phyloP scores from a whole-genome alignment of 2,329 filamentous ascomycete species.

The Aspergillus pseudonomiae region DNA sequence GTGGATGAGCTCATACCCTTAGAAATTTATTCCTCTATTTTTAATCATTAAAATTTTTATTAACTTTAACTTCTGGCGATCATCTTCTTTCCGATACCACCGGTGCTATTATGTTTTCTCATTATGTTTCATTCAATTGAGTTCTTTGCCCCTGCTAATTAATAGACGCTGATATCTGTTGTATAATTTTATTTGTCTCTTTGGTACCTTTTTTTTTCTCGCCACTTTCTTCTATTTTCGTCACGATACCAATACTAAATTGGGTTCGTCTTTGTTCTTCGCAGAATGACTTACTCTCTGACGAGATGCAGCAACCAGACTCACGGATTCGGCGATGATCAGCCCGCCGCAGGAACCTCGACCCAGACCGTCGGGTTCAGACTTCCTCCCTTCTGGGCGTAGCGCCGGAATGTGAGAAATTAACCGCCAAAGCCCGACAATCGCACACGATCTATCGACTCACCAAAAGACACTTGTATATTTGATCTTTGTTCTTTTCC shows the following conservation, averaged over 20 bases:
- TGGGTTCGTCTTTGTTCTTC: background rate
- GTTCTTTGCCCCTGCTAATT: background rate
- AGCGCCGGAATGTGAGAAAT: background rate
- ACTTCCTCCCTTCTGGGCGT: constrained; percentile 5
- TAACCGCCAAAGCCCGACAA: background rate
- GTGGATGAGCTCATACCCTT: constrained; percentile 8
- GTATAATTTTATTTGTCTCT: background rate
- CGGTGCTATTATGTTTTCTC: background rate
- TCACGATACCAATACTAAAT: background rate
- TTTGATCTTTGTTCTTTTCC: background rate
- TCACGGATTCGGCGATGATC: constrained; percentile 24
- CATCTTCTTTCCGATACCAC: background rate
- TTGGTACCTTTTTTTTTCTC: background rate
- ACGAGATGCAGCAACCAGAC: background rate
- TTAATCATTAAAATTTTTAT: background rate
- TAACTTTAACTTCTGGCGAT: background rate
- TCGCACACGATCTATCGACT: background rate
- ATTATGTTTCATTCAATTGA: background rate
- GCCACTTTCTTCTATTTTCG: background rate
- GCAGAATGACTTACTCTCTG: background rate
- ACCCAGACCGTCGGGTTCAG: constrained; percentile 32
- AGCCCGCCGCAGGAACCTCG: constrained; percentile 34
- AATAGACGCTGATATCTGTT: background rate
- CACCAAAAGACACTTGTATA: background rate
- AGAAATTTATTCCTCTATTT: background rate